Base-by-base conservation (phyloP, 805 yeast genomes). In the Zygosaccharomyces pseudorouxii region DNA sequence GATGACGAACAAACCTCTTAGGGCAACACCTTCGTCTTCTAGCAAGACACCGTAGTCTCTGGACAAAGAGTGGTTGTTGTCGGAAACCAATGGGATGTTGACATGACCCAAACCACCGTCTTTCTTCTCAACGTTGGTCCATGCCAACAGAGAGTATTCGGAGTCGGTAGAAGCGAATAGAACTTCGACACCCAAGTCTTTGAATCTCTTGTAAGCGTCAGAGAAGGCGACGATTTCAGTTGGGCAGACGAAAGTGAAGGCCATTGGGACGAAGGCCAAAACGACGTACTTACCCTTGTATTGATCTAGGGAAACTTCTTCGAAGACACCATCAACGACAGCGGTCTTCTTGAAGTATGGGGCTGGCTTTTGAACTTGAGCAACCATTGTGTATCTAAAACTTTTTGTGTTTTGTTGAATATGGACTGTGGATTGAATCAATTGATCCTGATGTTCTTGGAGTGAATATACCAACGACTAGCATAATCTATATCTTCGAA, bases 171-270 rank as follows among this genome's bases (percentile, higher is more conserved):
- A 92, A 60, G 98, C 97, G 63, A 93, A 89, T 68, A 93, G 81
- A 46, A 93, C 83, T 77, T 89, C 87, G 60, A 89, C 82, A 66
- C 83, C 92, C 70, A 88, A 84, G 60, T 80, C 95, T 63, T 85
- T 72, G 76, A 93, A 93, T 79, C 84, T 83, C 78, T 83, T 81
- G 63, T 81, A 86, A 62, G 97, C 97, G 63, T 92, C 96, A 56
- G 97, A 87, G 85, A 89, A 93, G 62, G 98, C 98, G 74, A 93
- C 84, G 78, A 93, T 90, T 80, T 93, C 98, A 61, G 99, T 93
- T 73, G 99, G 99, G 78, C 99, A 93, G 56, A 93, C 98, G 63
- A 93, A 93, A 53, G 99, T 93, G 90, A 93, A 93, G 46, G 99
- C 99, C 81, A 92, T 78, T 73, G 99, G 99, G 71, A 93, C 85